Base-by-base conservation (phyloP, 305 asterid species). In the Solanum hybrid region DNA sequence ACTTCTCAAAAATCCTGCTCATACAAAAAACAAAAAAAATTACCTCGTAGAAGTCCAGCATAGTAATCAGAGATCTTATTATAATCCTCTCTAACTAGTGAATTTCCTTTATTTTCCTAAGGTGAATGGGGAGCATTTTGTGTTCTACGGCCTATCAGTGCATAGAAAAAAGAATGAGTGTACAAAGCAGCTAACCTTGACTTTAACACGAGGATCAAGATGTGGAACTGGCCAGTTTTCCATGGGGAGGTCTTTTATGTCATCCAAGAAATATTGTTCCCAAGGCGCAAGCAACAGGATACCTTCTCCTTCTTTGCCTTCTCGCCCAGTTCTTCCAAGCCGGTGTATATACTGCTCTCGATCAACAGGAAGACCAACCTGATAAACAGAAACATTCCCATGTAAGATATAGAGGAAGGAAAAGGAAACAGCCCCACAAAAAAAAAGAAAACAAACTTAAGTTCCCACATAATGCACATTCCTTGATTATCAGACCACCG, bases 291-390 rank as follows among this genome's bases (percentile, higher is more conserved):
- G 96, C 92, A 97, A 67, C 57, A 97, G 89, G 81, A 95, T 87
- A 86, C 98, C 98, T 93, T 94, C 95, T 42, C 98, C 98, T 85
- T 89, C 97, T 92, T 97, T 96, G 88, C 98, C 99, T 91, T 96
- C 95, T 71, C 98, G 92, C 37, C 98, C 99, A 42, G 99, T 96
- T 93, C 98, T 94, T 93, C 99, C 99, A 74, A 97, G 95, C 82
- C 98, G 94, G 91, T 94, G 97, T 57, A 96, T 96, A 90, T 97
- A 97, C 89, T 96, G 98, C 87, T 95, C 98, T 40, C 99, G 92
- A 86, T 97, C 98, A 3, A 90, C 86, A 87, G 99, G 98, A 89
- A 97, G 90, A n/a, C 99, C 99, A 78, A 96, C 96, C 99, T 97
- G 92, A 78, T 85, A 34, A 24, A 79, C 37, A 85, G 24, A 61